Conservation (phyloP, 2,329 filamentous ascomycete genomes). For the Cytospora paraplurivora region DNA sequence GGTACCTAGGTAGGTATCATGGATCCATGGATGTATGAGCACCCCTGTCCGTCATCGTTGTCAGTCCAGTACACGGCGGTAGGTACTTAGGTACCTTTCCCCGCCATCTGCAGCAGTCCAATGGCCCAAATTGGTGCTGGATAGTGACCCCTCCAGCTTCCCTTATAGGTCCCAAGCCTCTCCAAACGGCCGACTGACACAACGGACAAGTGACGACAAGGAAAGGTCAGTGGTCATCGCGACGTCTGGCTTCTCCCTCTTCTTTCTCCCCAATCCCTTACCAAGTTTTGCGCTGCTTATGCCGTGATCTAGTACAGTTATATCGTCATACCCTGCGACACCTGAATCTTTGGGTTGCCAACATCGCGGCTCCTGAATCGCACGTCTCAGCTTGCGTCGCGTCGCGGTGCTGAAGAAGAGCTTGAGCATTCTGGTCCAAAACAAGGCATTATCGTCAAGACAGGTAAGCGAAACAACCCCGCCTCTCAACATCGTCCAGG, state of each 20-base stretch:
- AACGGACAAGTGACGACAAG: background rate
- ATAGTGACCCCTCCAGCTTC: background rate
- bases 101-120: background rate
- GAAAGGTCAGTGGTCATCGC: background rate
- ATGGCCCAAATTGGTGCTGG: background rate
- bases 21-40: background rate
- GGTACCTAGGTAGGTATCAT: too few species aligned
- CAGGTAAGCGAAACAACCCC: slow-evolving; percentile 12
- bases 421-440: background rate
- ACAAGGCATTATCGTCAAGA: background rate
- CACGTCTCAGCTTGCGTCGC: background rate
- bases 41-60: slow-evolving; percentile 1
- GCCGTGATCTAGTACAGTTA: background rate
- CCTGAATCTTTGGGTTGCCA: background rate
- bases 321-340: background rate
- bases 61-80: background rate
- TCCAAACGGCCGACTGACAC: background rate
- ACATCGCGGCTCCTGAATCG: background rate
- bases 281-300: background rate
- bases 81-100: background rate
- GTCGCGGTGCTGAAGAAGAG: background rate
- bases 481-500: background rate
- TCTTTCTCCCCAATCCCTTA: background rate
- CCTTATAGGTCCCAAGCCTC: background rate
- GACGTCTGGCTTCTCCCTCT: slow-evolving; percentile 8